A percentile compares a stretch with the other conserved stretches of the same genome.
These are phyloP conservation scores for Fusarium subglutinans DNA, from an alignment of 2,329 filamentous ascomycete species.

Conservation along the genomic window DNA sequence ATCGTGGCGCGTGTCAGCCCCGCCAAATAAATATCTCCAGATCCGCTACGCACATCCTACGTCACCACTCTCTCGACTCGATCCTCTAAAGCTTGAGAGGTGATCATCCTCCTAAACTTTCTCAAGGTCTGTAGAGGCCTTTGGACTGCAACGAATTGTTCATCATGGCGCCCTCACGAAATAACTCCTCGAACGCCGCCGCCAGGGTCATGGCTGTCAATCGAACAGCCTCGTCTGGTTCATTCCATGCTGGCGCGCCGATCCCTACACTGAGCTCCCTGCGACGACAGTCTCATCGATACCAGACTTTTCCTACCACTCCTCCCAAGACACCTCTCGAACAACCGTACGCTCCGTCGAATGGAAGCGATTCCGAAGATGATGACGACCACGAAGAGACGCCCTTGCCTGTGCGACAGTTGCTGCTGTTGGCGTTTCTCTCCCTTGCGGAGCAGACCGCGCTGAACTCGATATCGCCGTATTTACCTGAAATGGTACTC, in stretches of 20 bases:
- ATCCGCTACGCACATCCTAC: constrained; percentile 4
- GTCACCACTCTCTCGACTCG: constrained; percentile 21
- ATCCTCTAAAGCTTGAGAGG: not conserved
- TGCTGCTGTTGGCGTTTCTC: constrained; percentile 85
- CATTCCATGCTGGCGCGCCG: constrained; percentile 62
- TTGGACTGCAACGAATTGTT: not conserved
- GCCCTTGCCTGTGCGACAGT: constrained; percentile 83
- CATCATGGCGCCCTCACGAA: constrained; percentile 35
- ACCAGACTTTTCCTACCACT: constrained; percentile 83
- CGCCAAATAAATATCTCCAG: constrained; percentile 23
- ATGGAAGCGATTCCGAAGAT: constrained; percentile 41
- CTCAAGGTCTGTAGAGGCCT: not conserved
- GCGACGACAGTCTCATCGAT: constrained; percentile 64
- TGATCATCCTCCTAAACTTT: constrained; percentile 12
- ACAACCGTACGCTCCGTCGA: constrained; percentile 48
- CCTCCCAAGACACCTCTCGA: constrained; percentile 74
- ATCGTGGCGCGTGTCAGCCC: constrained; percentile 33
- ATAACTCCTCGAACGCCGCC: constrained; percentile 3
- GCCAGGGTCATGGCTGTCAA: constrained; percentile 8
- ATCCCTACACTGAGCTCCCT: constrained; percentile 52
- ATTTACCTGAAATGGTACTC: constrained; percentile 90
- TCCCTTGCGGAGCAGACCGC: constrained; percentile 95
- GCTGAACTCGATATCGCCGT: constrained; percentile 94
- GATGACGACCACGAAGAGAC: constrained; percentile 64
- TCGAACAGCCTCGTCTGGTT: constrained; percentile 53